Evolutionary conservation across 2,329 filamentous ascomycete genomes (phyloP), one percentile per base, ranked within the genome.

Genomic region (Fusarium odoratissimum): DNA sequence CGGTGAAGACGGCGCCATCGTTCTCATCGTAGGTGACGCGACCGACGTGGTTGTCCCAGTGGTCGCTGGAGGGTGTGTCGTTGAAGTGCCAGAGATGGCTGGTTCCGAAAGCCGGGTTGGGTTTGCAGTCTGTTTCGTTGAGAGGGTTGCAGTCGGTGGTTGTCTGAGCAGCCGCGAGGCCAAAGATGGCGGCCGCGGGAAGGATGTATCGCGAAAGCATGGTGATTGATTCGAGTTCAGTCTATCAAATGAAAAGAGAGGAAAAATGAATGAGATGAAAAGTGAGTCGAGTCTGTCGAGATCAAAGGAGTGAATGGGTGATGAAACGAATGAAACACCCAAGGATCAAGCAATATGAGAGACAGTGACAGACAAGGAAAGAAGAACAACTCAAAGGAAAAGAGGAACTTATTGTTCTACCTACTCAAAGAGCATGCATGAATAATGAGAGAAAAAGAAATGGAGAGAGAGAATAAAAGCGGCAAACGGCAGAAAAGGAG

Each of bases 131-230:
- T 46, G 87, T 90, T 67, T 84, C 82, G 72, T 94, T 88, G 77
- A 92, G 86, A 9, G 95, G 95, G 79, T 97, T 91, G 85, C 95
- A 98, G 45, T 86, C 81, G 12, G 93, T 94, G 62, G 83, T 90
- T 37, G 95, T 94, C 81, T 98, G 95, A 54, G 92, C 94, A 41
- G 86, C 74, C 52, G 86, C 84, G 46, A 88, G 81, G 61, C 87
- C 78, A 14, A 85, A 60, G 64, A 88, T 76, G 62, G 82, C 79
- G 58, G 83, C 83, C 11, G 75, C 77, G 30, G 80, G 73, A 37
- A 80, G 61, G 52, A 83, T 66, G 30, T 64, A 72, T 52, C 76
- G 72, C 60, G 73, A 79, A 41, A 79, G 60, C 78, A 79, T 80
- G 44, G 33, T 71, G 67, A 25, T 51, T 41, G 25, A 35, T 33